Conservation (phyloP, 1,284 basidiomycete species). For the Cerrena zonata region DNA sequence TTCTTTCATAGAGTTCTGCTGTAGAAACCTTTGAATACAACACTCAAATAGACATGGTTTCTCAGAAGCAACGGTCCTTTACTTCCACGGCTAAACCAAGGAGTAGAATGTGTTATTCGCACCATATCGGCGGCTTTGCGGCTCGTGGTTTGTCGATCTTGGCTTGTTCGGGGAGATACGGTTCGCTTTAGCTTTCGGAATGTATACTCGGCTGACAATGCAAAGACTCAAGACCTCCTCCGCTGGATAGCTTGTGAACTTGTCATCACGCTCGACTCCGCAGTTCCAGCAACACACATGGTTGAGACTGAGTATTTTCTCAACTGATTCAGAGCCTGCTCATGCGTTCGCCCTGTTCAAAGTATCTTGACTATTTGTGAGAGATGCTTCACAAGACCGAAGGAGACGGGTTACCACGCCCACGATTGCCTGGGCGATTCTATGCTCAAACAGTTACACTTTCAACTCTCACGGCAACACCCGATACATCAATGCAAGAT, state of each 20-base stretch:
- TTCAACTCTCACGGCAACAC: neutral
- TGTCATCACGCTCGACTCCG: neutral
- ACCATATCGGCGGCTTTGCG: conserved; percentile 1
- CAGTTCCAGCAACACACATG: neutral
- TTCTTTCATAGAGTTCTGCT: neutral
- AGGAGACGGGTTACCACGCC: neutral
- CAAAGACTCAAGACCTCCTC: neutral
- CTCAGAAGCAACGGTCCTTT: neutral
- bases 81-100: neutral
- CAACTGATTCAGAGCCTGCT: neutral
- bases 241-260: neutral
- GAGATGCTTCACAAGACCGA: neutral
- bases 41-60: neutral
- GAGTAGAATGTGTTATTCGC: neutral
- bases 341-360: neutral
- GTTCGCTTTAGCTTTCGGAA: neutral
- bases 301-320: neutral
- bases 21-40: neutral
- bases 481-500: neutral
- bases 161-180: neutral
- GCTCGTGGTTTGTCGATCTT: neutral
- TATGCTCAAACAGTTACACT: neutral
- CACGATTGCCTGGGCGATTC: neutral
- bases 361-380: neutral
- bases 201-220: neutral